Percentiles rank a stretch among this genome's conserved stretches.
phyloP scores from a whole-genome alignment of 2,329 filamentous ascomycete species.

The Trichoderma lentiforme region DNA sequence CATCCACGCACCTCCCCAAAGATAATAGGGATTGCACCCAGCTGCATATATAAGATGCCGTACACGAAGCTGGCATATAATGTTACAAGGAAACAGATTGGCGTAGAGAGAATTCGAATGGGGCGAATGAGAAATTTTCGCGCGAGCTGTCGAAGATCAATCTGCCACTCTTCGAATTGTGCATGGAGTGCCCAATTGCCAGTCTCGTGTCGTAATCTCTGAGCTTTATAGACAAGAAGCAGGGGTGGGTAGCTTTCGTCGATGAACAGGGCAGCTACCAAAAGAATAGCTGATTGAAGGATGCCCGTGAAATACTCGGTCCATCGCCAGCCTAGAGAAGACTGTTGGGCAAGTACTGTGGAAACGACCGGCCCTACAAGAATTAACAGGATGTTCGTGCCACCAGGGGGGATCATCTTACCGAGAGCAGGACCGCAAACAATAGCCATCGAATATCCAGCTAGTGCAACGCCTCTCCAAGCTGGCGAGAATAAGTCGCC shows the following conservation, averaged over 20 bases:
- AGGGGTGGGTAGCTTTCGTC: slow-evolving; percentile 63
- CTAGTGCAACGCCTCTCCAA: slow-evolving; percentile 62
- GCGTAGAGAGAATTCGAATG: slow-evolving; percentile 63
- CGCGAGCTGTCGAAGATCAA: slow-evolving; percentile 57
- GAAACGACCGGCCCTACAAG: slow-evolving; percentile 45
- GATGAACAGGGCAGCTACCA: slow-evolving; percentile 55
- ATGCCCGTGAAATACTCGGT: slow-evolving; percentile 59
- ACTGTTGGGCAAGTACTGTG: slow-evolving; percentile 39
- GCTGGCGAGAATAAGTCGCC: slow-evolving; percentile 62
- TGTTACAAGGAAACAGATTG: slow-evolving; percentile 69
- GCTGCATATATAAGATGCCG: slow-evolving; percentile 61
- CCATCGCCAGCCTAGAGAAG: slow-evolving; percentile 53
- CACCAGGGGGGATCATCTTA: slow-evolving; percentile 21
- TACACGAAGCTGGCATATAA: slow-evolving; percentile 67
- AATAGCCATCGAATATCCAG: slow-evolving; percentile 64
- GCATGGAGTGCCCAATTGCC: slow-evolving; percentile 69
- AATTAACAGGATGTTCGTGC: neutral
- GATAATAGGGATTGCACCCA: slow-evolving; percentile 54
- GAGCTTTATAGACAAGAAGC: slow-evolving; percentile 61
- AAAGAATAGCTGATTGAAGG: slow-evolving; percentile 53
- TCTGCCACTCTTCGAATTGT: slow-evolving; percentile 66
- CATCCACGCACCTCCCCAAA: slow-evolving; percentile 64
- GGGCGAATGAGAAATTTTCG: slow-evolving; percentile 66
- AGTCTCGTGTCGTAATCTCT: slow-evolving; percentile 55
- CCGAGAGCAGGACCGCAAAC: slow-evolving; percentile 58